These are phyloP conservation scores for Bauhinia variegata DNA, from an alignment of 306 rosid genomes.

Conservation along the genomic window DNA sequence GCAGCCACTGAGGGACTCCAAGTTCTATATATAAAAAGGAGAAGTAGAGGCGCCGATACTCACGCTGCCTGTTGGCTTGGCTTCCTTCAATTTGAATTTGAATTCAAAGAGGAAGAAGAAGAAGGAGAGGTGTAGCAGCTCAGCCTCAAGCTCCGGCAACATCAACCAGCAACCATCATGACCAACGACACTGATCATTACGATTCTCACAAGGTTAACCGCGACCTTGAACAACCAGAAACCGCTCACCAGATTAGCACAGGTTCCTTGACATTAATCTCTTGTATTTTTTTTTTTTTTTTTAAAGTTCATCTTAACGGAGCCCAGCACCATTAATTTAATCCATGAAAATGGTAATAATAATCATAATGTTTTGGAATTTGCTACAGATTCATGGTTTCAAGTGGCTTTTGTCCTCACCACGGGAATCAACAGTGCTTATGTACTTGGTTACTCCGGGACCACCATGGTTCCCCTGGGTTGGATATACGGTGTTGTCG, in stretches of 20 bases:
- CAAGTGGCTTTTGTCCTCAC: slow-evolving; percentile 89
- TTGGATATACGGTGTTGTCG: slow-evolving; percentile 75
- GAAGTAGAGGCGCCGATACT: not conserved
- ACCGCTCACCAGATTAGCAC: slow-evolving; percentile 90
- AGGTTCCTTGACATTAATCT: no score
- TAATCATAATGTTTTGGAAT: not conserved
- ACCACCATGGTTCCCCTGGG: slow-evolving; percentile 91
- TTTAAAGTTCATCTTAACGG: no score
- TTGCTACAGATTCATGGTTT: slow-evolving; percentile 74
- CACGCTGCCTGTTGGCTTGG: slow-evolving; percentile 43
- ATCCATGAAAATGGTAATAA: no score
- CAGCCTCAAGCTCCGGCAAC: not conserved
- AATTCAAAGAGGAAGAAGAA: no score
- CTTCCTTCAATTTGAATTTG: not conserved
- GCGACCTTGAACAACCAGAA: slow-evolving; percentile 54
- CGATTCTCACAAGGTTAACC: not conserved
- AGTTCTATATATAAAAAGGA: not conserved
- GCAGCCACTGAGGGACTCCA: not conserved
- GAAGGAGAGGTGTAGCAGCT: not conserved
- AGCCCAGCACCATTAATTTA: no score
- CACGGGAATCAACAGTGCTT: slow-evolving; percentile 89
- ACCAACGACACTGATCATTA: slow-evolving; percentile 31
- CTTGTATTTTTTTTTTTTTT: no score
- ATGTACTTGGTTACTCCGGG: slow-evolving; percentile 89
- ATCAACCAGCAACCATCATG: not conserved